These are phyloP conservation scores for Avena eriantha DNA, from an alignment of 176 grass and related monocot species.

Conservation along the genomic window DNA sequence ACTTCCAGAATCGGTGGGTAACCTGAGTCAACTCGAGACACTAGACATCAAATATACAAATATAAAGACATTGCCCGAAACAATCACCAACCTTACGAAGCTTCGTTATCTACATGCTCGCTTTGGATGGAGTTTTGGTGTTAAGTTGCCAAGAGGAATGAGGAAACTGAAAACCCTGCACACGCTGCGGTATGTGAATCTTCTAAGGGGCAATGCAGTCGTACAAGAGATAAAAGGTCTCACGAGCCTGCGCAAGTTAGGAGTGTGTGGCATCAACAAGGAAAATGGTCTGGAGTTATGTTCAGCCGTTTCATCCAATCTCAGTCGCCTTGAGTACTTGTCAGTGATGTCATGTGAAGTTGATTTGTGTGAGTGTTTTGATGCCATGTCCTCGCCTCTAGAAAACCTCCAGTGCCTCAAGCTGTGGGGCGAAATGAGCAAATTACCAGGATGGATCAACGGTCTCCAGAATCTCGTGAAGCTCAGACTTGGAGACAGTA, in stretches of 20 bases:
- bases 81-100: not conserved
- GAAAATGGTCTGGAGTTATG: not conserved
- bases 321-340: not conserved
- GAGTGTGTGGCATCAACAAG: not conserved
- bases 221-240: too few relatives aligned
- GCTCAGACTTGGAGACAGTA: not conserved
- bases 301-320: not conserved
- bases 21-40: not conserved
- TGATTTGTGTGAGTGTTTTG: not conserved
- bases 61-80: not conserved
- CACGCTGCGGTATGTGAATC: not conserved
- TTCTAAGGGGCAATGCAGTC: too few relatives aligned
- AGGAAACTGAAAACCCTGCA: not conserved
- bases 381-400: not conserved
- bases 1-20: not conserved
- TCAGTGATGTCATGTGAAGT: not conserved
- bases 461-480: not conserved
- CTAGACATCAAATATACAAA: not conserved
- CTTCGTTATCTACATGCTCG: not conserved
- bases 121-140: not conserved
- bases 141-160: not conserved
- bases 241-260: not conserved
- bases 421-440: not conserved
- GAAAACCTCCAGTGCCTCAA: not conserved
- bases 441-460: not conserved